These are phyloP conservation scores for Balakata baccata DNA, from an alignment of 345 rosid genomes.

Conservation along the genomic window DNA sequence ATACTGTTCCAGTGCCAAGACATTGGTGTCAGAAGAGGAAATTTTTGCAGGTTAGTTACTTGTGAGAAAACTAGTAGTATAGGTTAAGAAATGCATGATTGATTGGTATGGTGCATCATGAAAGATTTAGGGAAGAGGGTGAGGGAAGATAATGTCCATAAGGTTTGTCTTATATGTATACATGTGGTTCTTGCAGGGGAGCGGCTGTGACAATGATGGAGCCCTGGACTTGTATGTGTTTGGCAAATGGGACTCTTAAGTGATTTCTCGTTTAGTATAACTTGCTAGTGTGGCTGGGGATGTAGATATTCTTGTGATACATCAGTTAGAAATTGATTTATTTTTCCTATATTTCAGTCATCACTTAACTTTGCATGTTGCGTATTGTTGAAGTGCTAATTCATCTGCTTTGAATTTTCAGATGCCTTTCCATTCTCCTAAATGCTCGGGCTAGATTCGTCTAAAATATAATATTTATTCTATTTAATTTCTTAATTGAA, in stretches of 20 bases:
- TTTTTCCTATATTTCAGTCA: neutral
- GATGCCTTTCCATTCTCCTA: slow-evolving; percentile 49
- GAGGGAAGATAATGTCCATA: slow-evolving; percentile 58
- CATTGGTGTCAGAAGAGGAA: slow-evolving; percentile 99
- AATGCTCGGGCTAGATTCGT: slow-evolving; percentile 41
- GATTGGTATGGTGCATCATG: slow-evolving; percentile 41
- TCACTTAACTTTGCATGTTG: slow-evolving; percentile 17
- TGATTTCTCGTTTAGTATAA: slow-evolving; percentile 37
- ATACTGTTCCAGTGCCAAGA: slow-evolving; percentile 97
- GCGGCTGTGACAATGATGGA: slow-evolving; percentile 82
- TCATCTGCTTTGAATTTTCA: slow-evolving; percentile 56
- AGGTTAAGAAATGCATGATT: slow-evolving; percentile 39
- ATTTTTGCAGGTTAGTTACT: slow-evolving; percentile 86
- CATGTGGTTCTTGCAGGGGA: slow-evolving; percentile 99
- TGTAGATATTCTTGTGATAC: slow-evolving; percentile 28
- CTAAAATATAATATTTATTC: slow-evolving; percentile 17
- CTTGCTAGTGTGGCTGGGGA: slow-evolving; percentile 43
- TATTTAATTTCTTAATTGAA: slow-evolving; percentile 11
- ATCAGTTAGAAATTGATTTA: slow-evolving; percentile 16
- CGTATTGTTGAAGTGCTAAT: slow-evolving; percentile 36
- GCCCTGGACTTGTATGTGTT: slow-evolving; percentile 97
- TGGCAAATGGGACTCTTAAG: slow-evolving; percentile 48
- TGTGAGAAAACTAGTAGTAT: slow-evolving; percentile 15
- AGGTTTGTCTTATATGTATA: slow-evolving; percentile 97
- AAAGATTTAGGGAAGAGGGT: slow-evolving; percentile 48